phyloP scores from a whole-genome alignment of 306 rosid genomes.

The Lupinus albus region DNA sequence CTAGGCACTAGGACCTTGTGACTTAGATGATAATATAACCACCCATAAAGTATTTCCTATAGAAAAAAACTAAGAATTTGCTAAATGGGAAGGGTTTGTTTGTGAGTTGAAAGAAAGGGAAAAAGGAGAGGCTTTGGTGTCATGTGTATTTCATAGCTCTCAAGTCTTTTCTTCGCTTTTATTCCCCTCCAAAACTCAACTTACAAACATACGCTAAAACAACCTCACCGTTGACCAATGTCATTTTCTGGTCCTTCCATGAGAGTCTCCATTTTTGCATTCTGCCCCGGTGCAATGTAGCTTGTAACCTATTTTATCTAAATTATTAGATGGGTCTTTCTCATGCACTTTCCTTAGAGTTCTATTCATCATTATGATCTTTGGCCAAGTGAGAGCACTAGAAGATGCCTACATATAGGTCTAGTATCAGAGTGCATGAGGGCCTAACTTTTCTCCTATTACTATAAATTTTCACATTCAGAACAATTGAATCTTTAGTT shows the following conservation, averaged over 20 bases:
- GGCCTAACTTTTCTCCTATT: constrained; percentile 48
- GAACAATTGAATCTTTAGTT: constrained; percentile 31
- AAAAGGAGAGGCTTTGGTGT: no score
- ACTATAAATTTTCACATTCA: constrained; percentile 31
- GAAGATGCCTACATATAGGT: constrained; percentile 36
- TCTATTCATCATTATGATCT: constrained; percentile 25
- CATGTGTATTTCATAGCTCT: no score
- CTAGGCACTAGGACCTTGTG: neutral
- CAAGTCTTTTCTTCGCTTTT: no score
- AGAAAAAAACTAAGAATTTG: neutral
- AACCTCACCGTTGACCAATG: neutral
- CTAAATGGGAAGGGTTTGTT: no score
- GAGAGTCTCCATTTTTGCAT: neutral
- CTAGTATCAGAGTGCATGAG: constrained; percentile 42
- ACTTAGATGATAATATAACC: neutral
- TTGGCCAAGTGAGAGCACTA: constrained; percentile 47
- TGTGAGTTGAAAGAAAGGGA: no score
- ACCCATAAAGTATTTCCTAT: neutral
- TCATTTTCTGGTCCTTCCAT: neutral
- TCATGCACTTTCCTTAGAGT: constrained; percentile 22
- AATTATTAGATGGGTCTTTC: constrained; percentile 13
- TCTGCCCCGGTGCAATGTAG: neutral
- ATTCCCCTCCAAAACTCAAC: no score
- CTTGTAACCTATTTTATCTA: neutral
- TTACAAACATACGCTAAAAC: no score